A percentile compares a stretch with the other conserved stretches of the same genome.
Evolutionary conservation across 2,329 filamentous ascomycete genomes (phyloP).

Genomic region (Diaporthe sp.): DNA sequence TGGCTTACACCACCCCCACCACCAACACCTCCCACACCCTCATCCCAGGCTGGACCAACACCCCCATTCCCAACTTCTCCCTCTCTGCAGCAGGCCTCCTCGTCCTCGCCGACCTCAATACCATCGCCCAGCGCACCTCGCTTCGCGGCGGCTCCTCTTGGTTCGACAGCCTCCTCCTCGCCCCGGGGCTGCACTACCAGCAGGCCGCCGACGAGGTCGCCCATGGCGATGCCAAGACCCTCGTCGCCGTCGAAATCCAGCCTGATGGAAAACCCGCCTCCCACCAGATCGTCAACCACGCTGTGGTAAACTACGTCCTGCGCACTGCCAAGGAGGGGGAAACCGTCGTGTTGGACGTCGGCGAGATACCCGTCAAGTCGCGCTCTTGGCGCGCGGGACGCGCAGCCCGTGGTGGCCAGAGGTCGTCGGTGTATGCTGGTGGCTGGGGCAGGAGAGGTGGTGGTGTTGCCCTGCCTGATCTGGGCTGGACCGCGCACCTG

Average conservation of each 20-base stretch:
- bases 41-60: slow-evolving; percentile 50
- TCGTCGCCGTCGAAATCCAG: slow-evolving; percentile 51
- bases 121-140: slow-evolving; percentile 65
- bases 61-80: slow-evolving; percentile 52
- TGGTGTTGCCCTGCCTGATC: slow-evolving; percentile 44
- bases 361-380: slow-evolving; percentile 59
- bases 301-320: slow-evolving; percentile 65
- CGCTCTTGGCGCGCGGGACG: slow-evolving; percentile 42
- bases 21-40: neutral
- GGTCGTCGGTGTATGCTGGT: slow-evolving; percentile 38
- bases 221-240: slow-evolving; percentile 51
- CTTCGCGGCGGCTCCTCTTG: slow-evolving; percentile 66
- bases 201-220: slow-evolving; percentile 64
- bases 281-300: slow-evolving; percentile 58
- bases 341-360: slow-evolving; percentile 66
- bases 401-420: slow-evolving; percentile 34
- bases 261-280: slow-evolving; percentile 39
- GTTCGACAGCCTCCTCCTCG: slow-evolving; percentile 67
- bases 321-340: slow-evolving; percentile 66
- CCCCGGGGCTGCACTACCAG: slow-evolving; percentile 70
- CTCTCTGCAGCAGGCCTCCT: slow-evolving; percentile 35
- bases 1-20: neutral
- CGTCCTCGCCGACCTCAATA: slow-evolving; percentile 68
- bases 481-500: slow-evolving; percentile 59
- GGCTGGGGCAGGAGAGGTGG: slow-evolving; percentile 44